Evolutionary conservation across 345 rosid genomes (phyloP).

Genomic region (Boechera stricta): DNA sequence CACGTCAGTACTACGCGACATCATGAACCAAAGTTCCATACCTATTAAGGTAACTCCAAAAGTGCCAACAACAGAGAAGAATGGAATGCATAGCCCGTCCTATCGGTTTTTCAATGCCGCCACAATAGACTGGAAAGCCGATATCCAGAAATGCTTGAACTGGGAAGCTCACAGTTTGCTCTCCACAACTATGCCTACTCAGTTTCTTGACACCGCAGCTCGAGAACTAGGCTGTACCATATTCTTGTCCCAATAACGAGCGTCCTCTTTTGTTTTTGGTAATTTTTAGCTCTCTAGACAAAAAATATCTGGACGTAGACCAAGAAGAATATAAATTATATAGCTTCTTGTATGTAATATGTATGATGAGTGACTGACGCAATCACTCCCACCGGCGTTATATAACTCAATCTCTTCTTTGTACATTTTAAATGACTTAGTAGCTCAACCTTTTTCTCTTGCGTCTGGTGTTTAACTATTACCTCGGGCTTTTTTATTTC

Average conservation of each 20-base stretch:
- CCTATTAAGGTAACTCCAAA: constrained; percentile 50
- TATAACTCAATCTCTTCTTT: constrained; percentile 30
- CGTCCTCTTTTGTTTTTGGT: constrained; percentile 13
- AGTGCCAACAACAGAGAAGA: constrained; percentile 54
- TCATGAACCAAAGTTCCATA: constrained; percentile 59
- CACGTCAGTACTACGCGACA: constrained; percentile 78
- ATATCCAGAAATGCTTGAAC: constrained; percentile 74
- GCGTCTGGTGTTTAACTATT: not conserved
- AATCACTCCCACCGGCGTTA: constrained; percentile 33
- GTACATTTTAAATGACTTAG: constrained; percentile 37
- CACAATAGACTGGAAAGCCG: constrained; percentile 76
- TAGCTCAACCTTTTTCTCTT: not conserved
- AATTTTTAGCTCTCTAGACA: constrained; percentile 22
- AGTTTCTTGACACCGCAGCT: constrained; percentile 74
- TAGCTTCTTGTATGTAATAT: constrained; percentile 32
- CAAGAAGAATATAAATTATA: constrained; percentile 18
- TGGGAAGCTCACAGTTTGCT: constrained; percentile 93
- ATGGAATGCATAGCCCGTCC: constrained; percentile 60
- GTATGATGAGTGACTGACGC: constrained; percentile 41
- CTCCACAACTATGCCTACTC: constrained; percentile 66
- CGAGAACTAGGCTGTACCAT: constrained; percentile 78
- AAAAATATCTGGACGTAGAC: constrained; percentile 31
- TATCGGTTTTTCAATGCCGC: constrained; percentile 58
- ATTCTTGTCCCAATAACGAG: constrained; percentile 43
- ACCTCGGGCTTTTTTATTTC: not conserved